phyloP scores from a whole-genome alignment of 768 basidiomycete species.

The Tulasnella sp. region DNA sequence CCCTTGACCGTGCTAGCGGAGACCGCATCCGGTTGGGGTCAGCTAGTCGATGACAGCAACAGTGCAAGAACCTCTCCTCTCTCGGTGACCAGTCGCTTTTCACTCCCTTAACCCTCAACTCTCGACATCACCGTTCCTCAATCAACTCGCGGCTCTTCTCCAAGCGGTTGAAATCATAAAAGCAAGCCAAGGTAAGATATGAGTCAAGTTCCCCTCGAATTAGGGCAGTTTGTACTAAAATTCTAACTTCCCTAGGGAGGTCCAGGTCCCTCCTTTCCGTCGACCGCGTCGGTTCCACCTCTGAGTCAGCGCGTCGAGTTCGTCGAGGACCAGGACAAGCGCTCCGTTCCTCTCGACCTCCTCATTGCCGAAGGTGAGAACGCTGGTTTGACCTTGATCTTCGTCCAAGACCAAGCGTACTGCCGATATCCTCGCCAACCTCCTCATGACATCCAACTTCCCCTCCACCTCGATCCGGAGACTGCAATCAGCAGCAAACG shows the following conservation, averaged over 20 bases:
- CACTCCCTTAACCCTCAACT: too few relatives aligned
- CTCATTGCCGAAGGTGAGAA: constrained; percentile 72
- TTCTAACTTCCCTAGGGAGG: constrained; percentile 85
- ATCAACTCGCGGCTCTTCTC: too few relatives aligned
- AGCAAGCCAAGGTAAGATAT: too few relatives aligned
- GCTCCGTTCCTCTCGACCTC: constrained; percentile 93
- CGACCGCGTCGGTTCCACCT: constrained; percentile 96
- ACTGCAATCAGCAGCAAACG: constrained; percentile 95
- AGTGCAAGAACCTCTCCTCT: too few relatives aligned
- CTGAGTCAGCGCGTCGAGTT: constrained; percentile 98
- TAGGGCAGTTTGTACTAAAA: too few relatives aligned
- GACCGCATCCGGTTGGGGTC: too few relatives aligned
- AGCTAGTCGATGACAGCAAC: too few relatives aligned
- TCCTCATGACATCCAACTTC: constrained; percentile 76
- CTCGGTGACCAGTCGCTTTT: too few relatives aligned
- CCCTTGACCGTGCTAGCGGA: too few relatives aligned
- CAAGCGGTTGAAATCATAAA: too few relatives aligned
- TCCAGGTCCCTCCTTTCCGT: constrained; percentile 98
- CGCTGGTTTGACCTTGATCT: constrained; percentile 87
- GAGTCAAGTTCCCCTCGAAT: too few relatives aligned
- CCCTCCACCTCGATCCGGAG: constrained; percentile 97
- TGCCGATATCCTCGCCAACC: constrained; percentile 98
- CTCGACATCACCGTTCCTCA: too few relatives aligned
- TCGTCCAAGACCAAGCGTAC: constrained; percentile 99
- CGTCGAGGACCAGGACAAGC: constrained; percentile 96